Conservation (phyloP, 129 eudicot species). For the Lactuca sativa region DNA sequence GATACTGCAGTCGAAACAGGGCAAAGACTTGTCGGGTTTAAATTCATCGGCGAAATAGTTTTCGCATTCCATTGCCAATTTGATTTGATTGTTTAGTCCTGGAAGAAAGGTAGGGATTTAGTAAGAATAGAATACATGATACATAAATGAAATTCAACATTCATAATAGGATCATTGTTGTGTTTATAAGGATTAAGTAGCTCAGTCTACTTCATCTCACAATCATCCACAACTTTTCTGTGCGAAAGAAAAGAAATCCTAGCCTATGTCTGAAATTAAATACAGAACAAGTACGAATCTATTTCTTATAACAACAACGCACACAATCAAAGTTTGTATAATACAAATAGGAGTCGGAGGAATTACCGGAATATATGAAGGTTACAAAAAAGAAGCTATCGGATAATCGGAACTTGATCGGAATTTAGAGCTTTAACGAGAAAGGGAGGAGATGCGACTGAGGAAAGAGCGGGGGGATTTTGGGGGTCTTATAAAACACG, state of each 20-base stretch:
- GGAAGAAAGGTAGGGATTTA: slow-evolving; percentile 5
- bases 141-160: too few relatives aligned
- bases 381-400: background rate
- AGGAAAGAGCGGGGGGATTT: slow-evolving; percentile 20
- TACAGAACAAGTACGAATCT: background rate
- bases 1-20: slow-evolving; percentile 90
- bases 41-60: slow-evolving; percentile 43
- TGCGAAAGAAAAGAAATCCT: background rate
- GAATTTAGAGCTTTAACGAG: slow-evolving; percentile 16
- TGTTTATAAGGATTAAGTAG: background rate
- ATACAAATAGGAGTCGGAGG: background rate
- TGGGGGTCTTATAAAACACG: slow-evolving; percentile 33
- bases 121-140: background rate
- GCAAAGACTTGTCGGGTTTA: slow-evolving; percentile 50
- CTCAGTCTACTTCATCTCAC: background rate
- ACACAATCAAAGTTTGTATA: background rate
- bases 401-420: slow-evolving; percentile 12
- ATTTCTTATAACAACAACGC: slow-evolving; percentile 1
- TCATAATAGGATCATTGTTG: too few relatives aligned
- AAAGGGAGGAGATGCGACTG: slow-evolving; percentile 1
- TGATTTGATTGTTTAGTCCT: slow-evolving; percentile 19
- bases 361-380: slow-evolving; percentile 19
- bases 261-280: background rate
- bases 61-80: slow-evolving; percentile 46
- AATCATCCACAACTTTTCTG: slow-evolving; percentile 2